These are phyloP conservation scores for Trichophyton equinum DNA, from an alignment of 2,329 filamentous ascomycete species.

Conservation along the genomic window DNA sequence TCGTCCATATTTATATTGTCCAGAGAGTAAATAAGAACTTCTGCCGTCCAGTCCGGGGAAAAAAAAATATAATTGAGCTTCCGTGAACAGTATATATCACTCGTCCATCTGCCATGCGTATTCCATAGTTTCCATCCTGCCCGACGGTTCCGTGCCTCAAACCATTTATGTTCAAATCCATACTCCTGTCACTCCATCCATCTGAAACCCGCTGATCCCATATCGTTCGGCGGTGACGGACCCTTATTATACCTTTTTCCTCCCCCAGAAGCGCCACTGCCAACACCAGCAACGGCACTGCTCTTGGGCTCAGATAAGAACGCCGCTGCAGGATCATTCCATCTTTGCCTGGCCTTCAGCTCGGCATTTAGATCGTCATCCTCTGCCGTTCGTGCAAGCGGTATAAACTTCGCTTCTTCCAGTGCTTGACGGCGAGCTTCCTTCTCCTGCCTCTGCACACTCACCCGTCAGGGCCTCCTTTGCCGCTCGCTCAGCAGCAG, in stretches of 20 bases:
- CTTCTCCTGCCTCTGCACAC: constrained; percentile 61
- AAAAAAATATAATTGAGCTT: no score
- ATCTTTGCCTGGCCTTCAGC: constrained; percentile 60
- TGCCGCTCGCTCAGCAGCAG: constrained; percentile 50
- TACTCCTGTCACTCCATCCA: constrained; percentile 93
- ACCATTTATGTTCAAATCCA: constrained; percentile 87
- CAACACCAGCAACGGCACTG: constrained; percentile 52
- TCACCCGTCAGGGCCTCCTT: constrained; percentile 68
- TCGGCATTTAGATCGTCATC: constrained; percentile 78
- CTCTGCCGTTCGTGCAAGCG: constrained; percentile 65
- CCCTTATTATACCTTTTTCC: constrained; percentile 67
- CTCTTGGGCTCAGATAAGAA: constrained; percentile 51
- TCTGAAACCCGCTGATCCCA: constrained; percentile 77
- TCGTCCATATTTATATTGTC: background rate
- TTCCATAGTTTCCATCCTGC: constrained; percentile 64
- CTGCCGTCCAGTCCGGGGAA: background rate
- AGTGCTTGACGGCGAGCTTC: constrained; percentile 54
- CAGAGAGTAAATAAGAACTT: background rate
- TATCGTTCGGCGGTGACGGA: constrained; percentile 80
- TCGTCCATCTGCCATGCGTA: constrained; percentile 98
- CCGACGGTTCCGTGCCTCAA: constrained; percentile 72
- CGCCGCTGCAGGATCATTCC: constrained; percentile 86
- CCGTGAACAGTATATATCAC: constrained; percentile 28
- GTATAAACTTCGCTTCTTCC: constrained; percentile 70
- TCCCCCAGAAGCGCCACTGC: constrained; percentile 34